These are phyloP conservation scores for Lanmaoa pseudosensibilis DNA, from an alignment of 768 basidiomycete genomes.

Conservation along the genomic window DNA sequence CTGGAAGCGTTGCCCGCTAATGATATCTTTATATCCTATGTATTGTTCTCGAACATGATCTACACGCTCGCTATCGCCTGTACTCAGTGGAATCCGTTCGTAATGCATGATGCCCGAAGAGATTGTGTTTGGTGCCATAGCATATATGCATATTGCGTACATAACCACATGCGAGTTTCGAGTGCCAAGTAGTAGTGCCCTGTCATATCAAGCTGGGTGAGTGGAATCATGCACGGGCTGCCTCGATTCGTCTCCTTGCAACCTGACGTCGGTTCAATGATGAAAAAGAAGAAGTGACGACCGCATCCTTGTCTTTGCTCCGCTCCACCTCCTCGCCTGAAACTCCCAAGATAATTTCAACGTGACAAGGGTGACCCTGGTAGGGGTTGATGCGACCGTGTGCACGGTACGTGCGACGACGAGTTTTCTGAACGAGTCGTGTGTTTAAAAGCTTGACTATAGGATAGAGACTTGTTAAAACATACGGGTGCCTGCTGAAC, in stretches of 20 bases:
- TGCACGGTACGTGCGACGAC: constrained; percentile 98
- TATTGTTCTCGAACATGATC: neutral
- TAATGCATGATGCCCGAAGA: neutral
- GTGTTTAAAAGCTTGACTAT: constrained; percentile 4
- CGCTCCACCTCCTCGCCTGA: constrained; percentile 85
- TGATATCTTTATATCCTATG: constrained; percentile 12
- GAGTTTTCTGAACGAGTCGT: constrained; percentile 73
- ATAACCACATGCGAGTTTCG: constrained; percentile 20
- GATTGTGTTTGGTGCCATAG: constrained; percentile 20
- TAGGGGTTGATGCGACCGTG: constrained; percentile 99
- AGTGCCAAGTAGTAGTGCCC: constrained; percentile 18
- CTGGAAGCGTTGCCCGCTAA: neutral
- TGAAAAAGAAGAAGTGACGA: constrained; percentile 48
- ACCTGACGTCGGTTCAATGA: constrained; percentile 85
- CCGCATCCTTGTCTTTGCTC: constrained; percentile 75
- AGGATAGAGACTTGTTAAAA: constrained; percentile 17
- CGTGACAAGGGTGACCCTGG: constrained; percentile 96
- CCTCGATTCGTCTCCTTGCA: constrained; percentile 86
- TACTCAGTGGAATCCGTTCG: neutral
- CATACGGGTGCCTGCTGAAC: constrained; percentile 97
- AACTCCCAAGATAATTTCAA: constrained; percentile 89
- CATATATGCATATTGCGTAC: constrained; percentile 34
- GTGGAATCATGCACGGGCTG: constrained; percentile 56
- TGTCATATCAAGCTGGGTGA: constrained; percentile 13
- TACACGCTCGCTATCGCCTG: constrained; percentile 10